Conservation (phyloP, 140 eudicot genomes). For the Anethum foeniculum region DNA sequence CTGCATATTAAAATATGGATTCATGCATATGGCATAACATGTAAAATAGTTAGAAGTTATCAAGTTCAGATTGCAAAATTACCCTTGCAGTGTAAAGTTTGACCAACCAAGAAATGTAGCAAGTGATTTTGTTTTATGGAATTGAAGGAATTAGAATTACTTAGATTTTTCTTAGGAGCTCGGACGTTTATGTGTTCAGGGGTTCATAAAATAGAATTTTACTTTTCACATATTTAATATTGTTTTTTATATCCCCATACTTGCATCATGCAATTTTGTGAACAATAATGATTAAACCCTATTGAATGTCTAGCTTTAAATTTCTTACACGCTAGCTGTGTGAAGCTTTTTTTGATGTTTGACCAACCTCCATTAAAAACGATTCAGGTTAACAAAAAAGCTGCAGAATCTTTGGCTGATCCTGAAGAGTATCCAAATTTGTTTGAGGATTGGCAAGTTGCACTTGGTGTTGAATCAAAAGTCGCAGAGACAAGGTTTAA, state of each 20-base stretch:
- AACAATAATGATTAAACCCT: not conserved
- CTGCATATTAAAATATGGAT: not conserved
- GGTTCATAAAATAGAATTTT: not conserved
- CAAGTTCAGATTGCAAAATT: not conserved
- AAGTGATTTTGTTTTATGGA: not conserved
- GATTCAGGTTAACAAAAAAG: constrained; percentile 87
- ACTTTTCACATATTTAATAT: not conserved
- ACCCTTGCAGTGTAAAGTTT: not conserved
- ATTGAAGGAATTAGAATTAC: not conserved
- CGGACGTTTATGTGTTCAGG: not conserved
- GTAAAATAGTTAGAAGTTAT: not conserved
- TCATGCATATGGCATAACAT: not conserved
- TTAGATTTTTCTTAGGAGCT: not conserved
- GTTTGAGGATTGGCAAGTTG: constrained; percentile 98
- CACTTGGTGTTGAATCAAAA: constrained; percentile 72
- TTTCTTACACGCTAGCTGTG: not conserved
- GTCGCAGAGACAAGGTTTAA: constrained; percentile 69
- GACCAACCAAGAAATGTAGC: not conserved
- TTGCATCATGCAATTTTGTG: not conserved
- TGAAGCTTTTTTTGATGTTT: not conserved
- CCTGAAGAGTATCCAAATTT: constrained; percentile 90
- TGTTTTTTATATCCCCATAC: not conserved
- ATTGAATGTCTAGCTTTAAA: not conserved
- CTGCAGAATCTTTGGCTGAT: constrained; percentile 98
- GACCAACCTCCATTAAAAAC: constrained; percentile 2